Evolutionary conservation across 2,329 filamentous ascomycete genomes (phyloP).

Genomic region (Triangularia verruculosa): DNA sequence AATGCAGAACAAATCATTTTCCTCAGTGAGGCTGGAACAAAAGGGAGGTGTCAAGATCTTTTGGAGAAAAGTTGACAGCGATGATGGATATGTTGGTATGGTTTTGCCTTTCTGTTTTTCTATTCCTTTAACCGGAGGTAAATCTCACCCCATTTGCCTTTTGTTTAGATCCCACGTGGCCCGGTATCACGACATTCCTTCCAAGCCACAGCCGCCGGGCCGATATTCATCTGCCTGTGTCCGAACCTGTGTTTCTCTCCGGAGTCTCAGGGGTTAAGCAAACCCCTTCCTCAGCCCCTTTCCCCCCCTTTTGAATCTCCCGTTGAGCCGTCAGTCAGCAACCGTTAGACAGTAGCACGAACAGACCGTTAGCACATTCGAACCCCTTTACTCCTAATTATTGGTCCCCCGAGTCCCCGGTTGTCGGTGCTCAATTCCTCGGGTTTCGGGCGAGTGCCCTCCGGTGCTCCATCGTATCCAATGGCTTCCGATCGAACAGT

Average conservation of each 20-base stretch:
- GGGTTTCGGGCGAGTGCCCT: neutral
- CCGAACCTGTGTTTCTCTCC: neutral
- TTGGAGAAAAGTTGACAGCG: too few relatives aligned
- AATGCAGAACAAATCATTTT: too few relatives aligned
- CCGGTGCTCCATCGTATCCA: neutral
- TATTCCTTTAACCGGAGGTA: too few relatives aligned
- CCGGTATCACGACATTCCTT: neutral
- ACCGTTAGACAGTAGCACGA: neutral
- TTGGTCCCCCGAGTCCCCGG: neutral
- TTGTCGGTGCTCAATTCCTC: neutral
- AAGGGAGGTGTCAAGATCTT: too few relatives aligned
- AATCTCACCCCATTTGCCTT: too few relatives aligned
- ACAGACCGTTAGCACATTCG: neutral
- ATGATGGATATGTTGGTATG: too few relatives aligned
- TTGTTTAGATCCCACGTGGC: too few relatives aligned
- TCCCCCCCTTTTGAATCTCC: too few relatives aligned
- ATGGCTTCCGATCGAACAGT: neutral
- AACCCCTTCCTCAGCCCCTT: neutral
- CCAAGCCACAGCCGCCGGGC: neutral
- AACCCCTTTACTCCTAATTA: neutral
- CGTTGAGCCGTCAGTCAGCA: too few relatives aligned
- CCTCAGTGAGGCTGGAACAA: neutral
- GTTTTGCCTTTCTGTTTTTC: too few relatives aligned
- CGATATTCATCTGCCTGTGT: neutral
- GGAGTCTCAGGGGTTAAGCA: neutral